phyloP scores from a whole-genome alignment of 2,329 filamentous ascomycete species.

The Pleochaeta shiraiana region DNA sequence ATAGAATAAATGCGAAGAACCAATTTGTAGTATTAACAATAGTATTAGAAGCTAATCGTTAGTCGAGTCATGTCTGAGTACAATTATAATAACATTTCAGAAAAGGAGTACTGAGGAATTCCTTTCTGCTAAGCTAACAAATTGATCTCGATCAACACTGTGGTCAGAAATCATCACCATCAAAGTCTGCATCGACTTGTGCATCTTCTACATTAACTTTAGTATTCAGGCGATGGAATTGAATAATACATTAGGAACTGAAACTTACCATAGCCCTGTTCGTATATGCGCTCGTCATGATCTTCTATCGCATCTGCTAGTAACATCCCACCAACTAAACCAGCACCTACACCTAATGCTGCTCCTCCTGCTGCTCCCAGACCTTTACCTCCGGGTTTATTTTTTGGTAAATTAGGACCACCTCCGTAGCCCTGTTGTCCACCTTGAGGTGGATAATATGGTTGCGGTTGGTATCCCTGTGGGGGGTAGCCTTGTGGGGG shows the following conservation, averaged over 20 bases:
- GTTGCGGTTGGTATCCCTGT: constrained; percentile 20
- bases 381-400: constrained; percentile 26
- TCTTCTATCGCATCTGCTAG: constrained; percentile 46
- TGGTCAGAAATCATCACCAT: neutral
- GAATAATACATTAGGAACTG: neutral
- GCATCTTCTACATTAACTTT: constrained; percentile 1
- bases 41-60: too few relatives aligned
- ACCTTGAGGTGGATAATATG: constrained; percentile 19
- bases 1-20: too few relatives aligned
- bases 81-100: too few relatives aligned
- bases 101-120: too few relatives aligned
- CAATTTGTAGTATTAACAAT: too few relatives aligned
- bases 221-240: neutral
- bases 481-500: too few relatives aligned
- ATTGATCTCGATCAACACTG: too few relatives aligned
- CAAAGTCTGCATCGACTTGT: constrained; percentile 2
- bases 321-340: constrained; percentile 56
- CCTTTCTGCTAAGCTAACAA: too few relatives aligned
- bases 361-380: constrained; percentile 54
- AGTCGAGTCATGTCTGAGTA: too few relatives aligned
- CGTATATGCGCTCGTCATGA: constrained; percentile 34
- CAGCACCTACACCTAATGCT: constrained; percentile 60
- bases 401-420: constrained; percentile 15
- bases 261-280: constrained; percentile 24
- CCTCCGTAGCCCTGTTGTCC: constrained; percentile 7